Evolutionary conservation across 257 asterid genomes (phyloP), one percentile per base, ranked within the genome.

Genomic region (Nemophila menziesii): DNA sequence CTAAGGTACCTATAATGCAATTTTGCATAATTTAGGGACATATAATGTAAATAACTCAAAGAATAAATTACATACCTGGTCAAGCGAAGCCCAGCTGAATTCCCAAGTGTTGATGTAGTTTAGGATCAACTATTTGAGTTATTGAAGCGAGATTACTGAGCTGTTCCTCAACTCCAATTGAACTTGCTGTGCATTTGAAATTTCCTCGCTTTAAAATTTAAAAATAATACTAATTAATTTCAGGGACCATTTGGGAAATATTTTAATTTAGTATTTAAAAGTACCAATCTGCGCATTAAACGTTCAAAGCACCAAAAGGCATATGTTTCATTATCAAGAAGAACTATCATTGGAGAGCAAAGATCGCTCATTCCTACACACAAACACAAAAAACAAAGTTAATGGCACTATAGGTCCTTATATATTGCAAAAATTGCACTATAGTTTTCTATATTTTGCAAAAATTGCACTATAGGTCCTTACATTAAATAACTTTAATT

Each of bases 251-350:
- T 9, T 49, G 56, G 22, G 44, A 22, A 53, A 48, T 27, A 43
- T 38, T 22, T 44, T n/a, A 34, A 37, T 11, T 11, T 5, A 27
- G 17, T 20, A 40, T 13, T 8, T 16, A 14, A 19, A 36, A 36
- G 14, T 76, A 84, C 98, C 93, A 89, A 57, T 84, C 80, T 74
- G 43, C 79, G 66, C 95, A 89, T 89, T 67, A 84, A 24, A 44
- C 76, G 93, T 43, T 89, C 85, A 56, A 84, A 89, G 80, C 95
- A 84, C 98, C 98, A 89, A 69, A 78, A 89, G 8, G 98, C 78
- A 67, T 89, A 95, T 0, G 87, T 95, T 67, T 89, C 94, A 58
- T 84, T 74, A 13, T 74, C 94, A 44, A 84, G 87, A 56, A 89
- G 92, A 18, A 89, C 63, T 44, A 84, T 78, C 93, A 89, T 80